Conservation (phyloP, 352 stramenopile genomes). For the Aphanomyces stellatus region DNA sequence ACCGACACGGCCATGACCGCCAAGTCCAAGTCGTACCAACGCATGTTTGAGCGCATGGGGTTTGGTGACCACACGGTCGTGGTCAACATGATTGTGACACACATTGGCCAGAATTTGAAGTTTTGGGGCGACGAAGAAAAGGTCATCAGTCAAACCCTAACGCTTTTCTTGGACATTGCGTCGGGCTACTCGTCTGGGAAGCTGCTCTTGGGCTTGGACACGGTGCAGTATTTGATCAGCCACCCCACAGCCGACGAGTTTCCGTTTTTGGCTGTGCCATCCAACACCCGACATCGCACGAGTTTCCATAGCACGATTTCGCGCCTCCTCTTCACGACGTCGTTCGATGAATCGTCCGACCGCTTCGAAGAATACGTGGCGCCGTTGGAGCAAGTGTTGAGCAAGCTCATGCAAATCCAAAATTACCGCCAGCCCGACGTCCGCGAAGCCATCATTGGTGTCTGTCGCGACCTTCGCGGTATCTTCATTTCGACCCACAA, state of each 20-base stretch:
- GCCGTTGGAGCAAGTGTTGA: conserved; percentile 80
- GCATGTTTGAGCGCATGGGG: conserved; percentile 97
- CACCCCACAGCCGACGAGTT: conserved; percentile 97
- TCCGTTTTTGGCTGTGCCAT: conserved; percentile 91
- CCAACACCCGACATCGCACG: conserved; percentile 93
- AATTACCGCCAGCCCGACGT: conserved; percentile 68
- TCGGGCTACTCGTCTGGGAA: conserved; percentile 95
- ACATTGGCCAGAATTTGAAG: conserved; percentile 98
- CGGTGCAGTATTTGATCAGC: conserved; percentile 93
- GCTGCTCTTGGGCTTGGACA: conserved; percentile 95
- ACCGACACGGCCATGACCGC: conserved; percentile 64
- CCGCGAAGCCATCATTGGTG: conserved; percentile 89
- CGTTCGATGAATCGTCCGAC: conserved; percentile 88
- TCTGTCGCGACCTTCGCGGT: conserved; percentile 94
- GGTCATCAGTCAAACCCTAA: conserved; percentile 93
- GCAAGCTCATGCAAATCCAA: conserved; percentile 67
- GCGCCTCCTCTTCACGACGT: conserved; percentile 92
- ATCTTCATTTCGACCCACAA: conserved; percentile 96
- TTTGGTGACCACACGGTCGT: conserved; percentile 96
- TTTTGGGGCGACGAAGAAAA: conserved; percentile 96
- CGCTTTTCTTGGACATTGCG: conserved; percentile 96
- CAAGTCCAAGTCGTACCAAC: conserved; percentile 94
- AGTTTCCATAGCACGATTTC: conserved; percentile 97
- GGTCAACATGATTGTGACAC: conserved; percentile 98
- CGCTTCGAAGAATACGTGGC: conserved; percentile 97